Base-by-base conservation (phyloP, 345 rosid species). In the Salix caprea region DNA sequence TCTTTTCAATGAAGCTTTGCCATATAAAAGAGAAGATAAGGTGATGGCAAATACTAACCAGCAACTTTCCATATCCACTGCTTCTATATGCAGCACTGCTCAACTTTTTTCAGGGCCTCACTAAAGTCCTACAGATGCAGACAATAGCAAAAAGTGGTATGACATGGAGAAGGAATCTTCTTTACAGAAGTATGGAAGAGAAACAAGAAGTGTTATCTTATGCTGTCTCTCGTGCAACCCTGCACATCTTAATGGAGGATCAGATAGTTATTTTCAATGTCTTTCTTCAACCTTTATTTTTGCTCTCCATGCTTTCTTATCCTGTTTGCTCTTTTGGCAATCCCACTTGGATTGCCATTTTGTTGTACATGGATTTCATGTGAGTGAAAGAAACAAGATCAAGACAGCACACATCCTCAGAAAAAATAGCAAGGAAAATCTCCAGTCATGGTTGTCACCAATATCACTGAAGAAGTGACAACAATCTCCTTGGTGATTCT, bases 111-210 rank as follows among this genome's bases (percentile, higher is more conserved):
- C 48, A 28, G 75, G 61, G 34, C 12, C 58, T 54, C 18, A 30
- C 15, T 11, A 52, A 76, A 52, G 71, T 14, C 50, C 75, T 70
- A 28, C 77, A 82, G 78, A 74, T 71, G 85, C 81, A 78, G 87
- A 85, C 82, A 85, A 81, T 75, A 81, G 70, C 70, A 74, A 44
- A 66, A 67, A 50, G 75, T 85, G 67, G 67, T 70, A 74, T 72
- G 86, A 88, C 85, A 89, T 80, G 82, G 76, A 78, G 82, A 74
- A 71, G 86, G 88, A 88, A 89, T 89, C 89, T 84, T 77, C 76
- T 72, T 69, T 81, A 70, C 65, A 37, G 56, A 44, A 58, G 18
- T 65, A 70, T 46, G 73, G 60, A 34, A 79, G 80, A 58, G 68
- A 30, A 73, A 80, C 37, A 76, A 61, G 69, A 50, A 74, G 76